These are phyloP conservation scores for Poteriospumella lacustris DNA, from an alignment of 108 stramenopile species.

Conservation along the genomic window DNA sequence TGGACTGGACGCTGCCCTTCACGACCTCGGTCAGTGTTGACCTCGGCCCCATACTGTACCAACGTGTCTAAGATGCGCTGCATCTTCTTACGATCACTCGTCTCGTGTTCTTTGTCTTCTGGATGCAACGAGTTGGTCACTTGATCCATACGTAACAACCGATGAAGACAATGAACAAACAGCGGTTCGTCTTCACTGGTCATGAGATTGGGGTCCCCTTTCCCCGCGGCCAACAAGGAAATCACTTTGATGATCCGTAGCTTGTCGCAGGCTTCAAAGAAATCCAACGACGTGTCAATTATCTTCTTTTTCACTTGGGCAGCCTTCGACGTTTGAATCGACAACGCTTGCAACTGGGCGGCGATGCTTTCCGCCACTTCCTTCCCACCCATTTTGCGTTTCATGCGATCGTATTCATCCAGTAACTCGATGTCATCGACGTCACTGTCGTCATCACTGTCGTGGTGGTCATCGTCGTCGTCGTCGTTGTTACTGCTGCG, in stretches of 20 bases:
- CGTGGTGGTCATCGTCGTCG: too few species aligned
- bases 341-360: too few species aligned
- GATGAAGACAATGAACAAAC: neutral
- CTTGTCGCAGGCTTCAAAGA: neutral
- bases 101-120: neutral
- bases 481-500: too few species aligned
- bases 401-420: neutral
- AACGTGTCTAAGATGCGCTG: neutral
- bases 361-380: neutral
- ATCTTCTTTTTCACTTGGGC: too few species aligned
- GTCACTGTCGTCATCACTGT: too few species aligned
- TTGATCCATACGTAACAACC: neutral
- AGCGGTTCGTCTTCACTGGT: neutral
- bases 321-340: too few species aligned
- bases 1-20: neutral
- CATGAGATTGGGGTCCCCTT: neutral
- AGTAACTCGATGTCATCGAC: too few species aligned
- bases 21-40: neutral
- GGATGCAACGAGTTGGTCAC: neutral
- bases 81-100: slow-evolving; percentile 1
- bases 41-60: neutral
- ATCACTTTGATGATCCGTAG: neutral
- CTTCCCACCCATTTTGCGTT: neutral
- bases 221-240: neutral
- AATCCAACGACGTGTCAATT: neutral